Percentiles rank a stretch among this genome's conserved stretches.
These are phyloP conservation scores for Canavalia ensiformis DNA, from an alignment of 306 rosid genomes.

Conservation along the genomic window DNA sequence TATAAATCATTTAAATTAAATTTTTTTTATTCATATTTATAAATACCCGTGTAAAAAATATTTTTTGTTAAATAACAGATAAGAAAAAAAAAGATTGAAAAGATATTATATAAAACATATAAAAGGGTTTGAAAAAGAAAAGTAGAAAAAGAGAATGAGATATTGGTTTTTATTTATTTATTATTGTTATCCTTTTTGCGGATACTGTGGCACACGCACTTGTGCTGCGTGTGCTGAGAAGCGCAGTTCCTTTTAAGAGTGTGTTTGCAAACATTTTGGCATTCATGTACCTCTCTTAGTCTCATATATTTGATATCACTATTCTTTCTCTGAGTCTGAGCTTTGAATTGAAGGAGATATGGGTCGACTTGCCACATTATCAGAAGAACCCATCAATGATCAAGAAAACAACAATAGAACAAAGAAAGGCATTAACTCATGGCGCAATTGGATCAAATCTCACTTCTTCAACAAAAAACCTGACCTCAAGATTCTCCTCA, in stretches of 20 bases:
- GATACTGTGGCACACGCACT: constrained; percentile 28
- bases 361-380: constrained; percentile 72
- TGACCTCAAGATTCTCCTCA: constrained; percentile 76
- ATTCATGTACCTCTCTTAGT: not conserved
- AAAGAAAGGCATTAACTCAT: constrained; percentile 59
- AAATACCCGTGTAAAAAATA: too few relatives aligned
- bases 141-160: too few relatives aligned
- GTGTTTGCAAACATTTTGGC: constrained; percentile 10
- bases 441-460: constrained; percentile 83
- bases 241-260: not conserved
- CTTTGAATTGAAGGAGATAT: constrained; percentile 30
- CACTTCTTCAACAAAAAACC: constrained; percentile 71
- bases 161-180: not conserved
- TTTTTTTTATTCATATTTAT: too few relatives aligned
- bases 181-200: not conserved
- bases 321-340: not conserved
- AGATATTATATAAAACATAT: too few relatives aligned
- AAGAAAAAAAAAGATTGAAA: too few relatives aligned
- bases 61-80: too few relatives aligned
- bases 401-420: constrained; percentile 44
- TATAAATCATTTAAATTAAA: too few relatives aligned
- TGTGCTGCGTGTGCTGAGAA: constrained; percentile 14
- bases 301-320: not conserved
- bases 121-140: too few relatives aligned
- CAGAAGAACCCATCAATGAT: constrained; percentile 80